A percentile compares a stretch with the other conserved stretches of the same genome.
These are phyloP conservation scores for Leccinum uliginosum DNA, from an alignment of 768 basidiomycete species.

Conservation along the genomic window DNA sequence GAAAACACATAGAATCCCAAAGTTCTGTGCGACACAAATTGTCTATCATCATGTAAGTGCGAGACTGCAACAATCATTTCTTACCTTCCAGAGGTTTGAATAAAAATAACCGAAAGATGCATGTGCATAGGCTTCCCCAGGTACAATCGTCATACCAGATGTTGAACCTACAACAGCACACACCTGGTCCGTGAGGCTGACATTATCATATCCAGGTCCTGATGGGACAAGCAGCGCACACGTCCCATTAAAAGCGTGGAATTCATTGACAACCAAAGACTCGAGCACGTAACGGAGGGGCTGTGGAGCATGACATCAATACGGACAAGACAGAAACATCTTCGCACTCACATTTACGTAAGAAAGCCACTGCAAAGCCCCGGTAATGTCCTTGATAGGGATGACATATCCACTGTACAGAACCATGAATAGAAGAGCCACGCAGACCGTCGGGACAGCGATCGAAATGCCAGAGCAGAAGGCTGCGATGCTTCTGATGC, in stretches of 20 bases:
- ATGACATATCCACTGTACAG: conserved; percentile 43
- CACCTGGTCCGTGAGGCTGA: conserved; percentile 34
- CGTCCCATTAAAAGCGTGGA: conserved; percentile 35
- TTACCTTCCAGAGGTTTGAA: conserved; percentile 34
- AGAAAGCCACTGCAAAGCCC: conserved; percentile 17
- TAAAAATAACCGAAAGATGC: conserved; percentile 27
- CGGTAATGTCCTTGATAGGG: conserved; percentile 11
- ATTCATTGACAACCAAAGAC: conserved; percentile 45
- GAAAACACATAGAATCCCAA: conserved; percentile 45
- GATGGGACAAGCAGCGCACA: conserved; percentile 31
- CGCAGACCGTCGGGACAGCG: conserved; percentile 35
- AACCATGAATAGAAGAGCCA: conserved; percentile 35
- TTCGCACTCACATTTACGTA: conserved; percentile 28
- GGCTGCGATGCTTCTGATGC: conserved; percentile 65
- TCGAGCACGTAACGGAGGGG: conserved; percentile 27
- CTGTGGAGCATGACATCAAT: conserved; percentile 28
- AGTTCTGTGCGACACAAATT: conserved; percentile 23
- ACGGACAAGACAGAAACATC: conserved; percentile 31
- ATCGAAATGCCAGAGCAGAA: conserved; percentile 48
- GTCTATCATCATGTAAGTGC: not conserved
- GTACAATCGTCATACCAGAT: conserved; percentile 37
- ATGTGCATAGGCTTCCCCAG: conserved; percentile 39
- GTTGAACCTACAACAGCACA: conserved; percentile 41
- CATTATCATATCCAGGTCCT: conserved; percentile 33
- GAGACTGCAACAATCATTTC: conserved; percentile 15